These are phyloP conservation scores for Leishmania lainsoni DNA, from an alignment of 208 protist species.

Conservation along the genomic window DNA sequence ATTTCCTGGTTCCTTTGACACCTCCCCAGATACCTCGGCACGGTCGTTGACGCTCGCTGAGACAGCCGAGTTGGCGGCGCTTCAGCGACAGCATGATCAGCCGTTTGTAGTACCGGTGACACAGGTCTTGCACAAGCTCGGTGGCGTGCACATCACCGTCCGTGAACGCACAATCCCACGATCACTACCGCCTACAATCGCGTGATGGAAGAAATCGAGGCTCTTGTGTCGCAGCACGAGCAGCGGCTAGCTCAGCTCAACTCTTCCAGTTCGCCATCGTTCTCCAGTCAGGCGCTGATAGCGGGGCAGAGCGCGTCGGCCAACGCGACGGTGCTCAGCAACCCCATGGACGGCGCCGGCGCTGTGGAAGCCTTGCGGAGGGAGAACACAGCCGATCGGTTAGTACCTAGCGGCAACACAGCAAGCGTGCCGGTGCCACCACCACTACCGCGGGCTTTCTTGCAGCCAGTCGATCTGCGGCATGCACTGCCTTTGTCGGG, in stretches of 20 bases:
- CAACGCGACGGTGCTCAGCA: not conserved
- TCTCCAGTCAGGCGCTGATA: not conserved
- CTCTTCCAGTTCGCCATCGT: not conserved
- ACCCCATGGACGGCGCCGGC: not conserved
- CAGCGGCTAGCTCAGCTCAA: slow-evolving; percentile 16
- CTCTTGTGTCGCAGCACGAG: slow-evolving; percentile 25
- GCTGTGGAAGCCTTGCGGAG: not conserved
- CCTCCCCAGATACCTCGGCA: slow-evolving; percentile 32
- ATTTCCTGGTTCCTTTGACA: slow-evolving; percentile 54
- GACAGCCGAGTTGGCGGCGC: slow-evolving; percentile 29
- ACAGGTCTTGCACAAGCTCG: slow-evolving; percentile 40
- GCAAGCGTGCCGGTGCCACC: not conserved
- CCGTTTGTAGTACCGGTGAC: slow-evolving; percentile 45
- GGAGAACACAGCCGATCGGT: slow-evolving; percentile 1
- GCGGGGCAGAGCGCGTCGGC: slow-evolving; percentile 3
- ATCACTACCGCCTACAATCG: slow-evolving; percentile 32
- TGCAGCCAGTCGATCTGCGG: not conserved
- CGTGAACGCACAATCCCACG: slow-evolving; percentile 42
- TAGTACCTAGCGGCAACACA: not conserved
- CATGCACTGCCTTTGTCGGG: not conserved
- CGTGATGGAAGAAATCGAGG: slow-evolving; percentile 34
- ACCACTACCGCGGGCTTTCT: not conserved
- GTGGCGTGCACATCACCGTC: slow-evolving; percentile 43
- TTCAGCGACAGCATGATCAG: slow-evolving; percentile 42
- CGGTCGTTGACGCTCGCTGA: slow-evolving; percentile 18